phyloP scores from a whole-genome alignment of 345 rosid genomes.

The Litchi chinensis region DNA sequence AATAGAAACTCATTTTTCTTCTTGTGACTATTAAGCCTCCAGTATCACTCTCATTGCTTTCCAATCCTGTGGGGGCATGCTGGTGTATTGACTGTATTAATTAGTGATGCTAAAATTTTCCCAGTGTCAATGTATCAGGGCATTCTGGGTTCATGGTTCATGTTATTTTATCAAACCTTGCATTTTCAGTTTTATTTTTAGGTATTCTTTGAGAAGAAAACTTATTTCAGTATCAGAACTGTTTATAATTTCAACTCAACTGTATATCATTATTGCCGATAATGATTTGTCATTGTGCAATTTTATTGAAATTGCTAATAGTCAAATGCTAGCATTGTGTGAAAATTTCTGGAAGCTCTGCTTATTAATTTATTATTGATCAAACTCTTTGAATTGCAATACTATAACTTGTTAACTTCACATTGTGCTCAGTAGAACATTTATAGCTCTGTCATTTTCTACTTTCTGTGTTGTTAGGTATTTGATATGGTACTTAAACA shows the following conservation, averaged over 20 bases:
- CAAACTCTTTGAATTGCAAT: neutral
- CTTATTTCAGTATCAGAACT: neutral
- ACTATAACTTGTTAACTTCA: neutral
- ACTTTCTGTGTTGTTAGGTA: neutral
- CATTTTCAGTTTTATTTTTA: no score
- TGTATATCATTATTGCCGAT: neutral
- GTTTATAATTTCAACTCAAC: neutral
- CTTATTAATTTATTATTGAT: no score
- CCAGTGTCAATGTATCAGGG: neutral
- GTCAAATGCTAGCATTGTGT: neutral
- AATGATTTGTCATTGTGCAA: neutral
- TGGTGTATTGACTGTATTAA: neutral
- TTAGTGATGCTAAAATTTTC: neutral
- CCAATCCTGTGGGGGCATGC: neutral
- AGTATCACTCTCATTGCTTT: neutral
- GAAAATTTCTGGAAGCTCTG: neutral
- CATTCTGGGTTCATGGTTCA: no score
- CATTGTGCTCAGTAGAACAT: neutral
- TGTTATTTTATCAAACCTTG: no score
- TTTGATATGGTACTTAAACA: slow-evolving; percentile 1
- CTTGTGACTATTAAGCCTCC: neutral
- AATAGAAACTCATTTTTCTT: neutral
- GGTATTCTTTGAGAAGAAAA: neutral
- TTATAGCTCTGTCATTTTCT: neutral
- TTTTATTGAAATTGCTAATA: neutral